Evolutionary conservation across 768 basidiomycete genomes (phyloP).

Genomic region (Termitomyces sp.): DNA sequence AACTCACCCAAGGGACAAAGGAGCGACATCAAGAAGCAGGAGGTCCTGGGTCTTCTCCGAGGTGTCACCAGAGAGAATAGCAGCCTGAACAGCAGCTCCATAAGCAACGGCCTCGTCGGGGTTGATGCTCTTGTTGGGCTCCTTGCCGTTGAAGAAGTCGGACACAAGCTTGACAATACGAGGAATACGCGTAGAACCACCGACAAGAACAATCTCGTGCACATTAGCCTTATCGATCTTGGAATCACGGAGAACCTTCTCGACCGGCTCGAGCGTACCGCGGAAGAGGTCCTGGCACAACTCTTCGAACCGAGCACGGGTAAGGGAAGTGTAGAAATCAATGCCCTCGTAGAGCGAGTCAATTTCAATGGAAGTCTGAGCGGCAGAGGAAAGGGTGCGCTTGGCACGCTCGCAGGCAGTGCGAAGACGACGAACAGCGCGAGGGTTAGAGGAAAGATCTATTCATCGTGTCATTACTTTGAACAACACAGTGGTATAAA

Average conservation of each 20-base stretch:
- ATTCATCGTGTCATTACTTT: background rate
- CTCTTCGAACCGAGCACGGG: conserved; percentile 97
- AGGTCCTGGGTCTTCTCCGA: conserved; percentile 98
- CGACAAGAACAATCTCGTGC: conserved; percentile 96
- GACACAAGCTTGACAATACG: conserved; percentile 96
- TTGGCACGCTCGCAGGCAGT: conserved; percentile 99
- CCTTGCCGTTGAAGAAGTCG: conserved; percentile 98
- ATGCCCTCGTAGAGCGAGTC: conserved; percentile 97
- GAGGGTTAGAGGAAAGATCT: conserved; percentile 89
- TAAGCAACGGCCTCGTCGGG: conserved; percentile 99
- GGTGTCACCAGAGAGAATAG: conserved; percentile 95
- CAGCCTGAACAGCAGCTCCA: conserved; percentile 98
- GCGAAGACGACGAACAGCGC: conserved; percentile 95
- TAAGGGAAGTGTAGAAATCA: conserved; percentile 98
- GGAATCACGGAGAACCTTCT: conserved; percentile 96
- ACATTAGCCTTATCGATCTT: conserved; percentile 97
- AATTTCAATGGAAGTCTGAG: conserved; percentile 96
- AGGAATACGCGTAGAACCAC: conserved; percentile 98
- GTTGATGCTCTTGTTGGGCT: conserved; percentile 99
- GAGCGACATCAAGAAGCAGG: conserved; percentile 91
- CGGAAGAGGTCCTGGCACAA: conserved; percentile 95
- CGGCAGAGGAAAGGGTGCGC: conserved; percentile 94
- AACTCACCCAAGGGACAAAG: conserved; percentile 64
- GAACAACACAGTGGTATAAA: background rate
- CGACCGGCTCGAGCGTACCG: conserved; percentile 89